Evolutionary conservation across 176 grass and related monocot species (phyloP), one percentile per base, ranked within the genome.

Genomic region (Thalia dealbata): DNA sequence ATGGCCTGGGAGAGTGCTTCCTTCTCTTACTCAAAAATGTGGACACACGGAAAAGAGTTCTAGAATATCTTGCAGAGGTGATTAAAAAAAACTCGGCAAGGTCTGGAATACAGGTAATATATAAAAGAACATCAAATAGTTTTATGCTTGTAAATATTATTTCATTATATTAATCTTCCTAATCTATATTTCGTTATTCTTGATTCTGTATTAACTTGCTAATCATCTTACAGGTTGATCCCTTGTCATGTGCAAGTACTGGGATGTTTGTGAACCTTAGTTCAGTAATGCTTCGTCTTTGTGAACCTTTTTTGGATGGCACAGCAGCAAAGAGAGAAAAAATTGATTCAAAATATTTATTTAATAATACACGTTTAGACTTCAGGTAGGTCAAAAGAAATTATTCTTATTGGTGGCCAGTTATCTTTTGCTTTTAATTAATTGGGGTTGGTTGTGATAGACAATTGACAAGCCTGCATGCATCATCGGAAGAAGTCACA

Each of bases 241-340:
- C 87, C 76, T 66, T 88, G 50, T 85, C 84, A 79, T 93, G 82
- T 14, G 95, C 90, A 15, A 99, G 95, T 81, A 79, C 87, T 38
- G 95, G 95, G 58, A 99, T 86, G 95, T 99, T 99, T 86, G 87
- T 92, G 73, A 97, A 92, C 77, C 87, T 97, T 67, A 92, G 89
- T 72, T 83, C 87, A 67, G 81, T 92, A 74, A 92, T 97, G 89
- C 86, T 97, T 68, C 87, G 78, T 61, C 85, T 96, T 28, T 92
- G 93, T 3, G 89, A 97, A 81, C 89, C 93, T 28, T 97, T 97
- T 85, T 16, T 97, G 51, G 89, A 92, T 79, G 84, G 69, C 38
- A 75, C 83, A 72, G 79, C 84, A 45, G 82, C 83, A 52, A 99
- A 91, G 87, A 92, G 88, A 64, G 87, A 91, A 50, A 99, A 91